A percentile compares a stretch with the other conserved stretches of the same genome.
Conservation (phyloP, 371 early-diverging fungal species). For the Actinomucor elegans region DNA sequence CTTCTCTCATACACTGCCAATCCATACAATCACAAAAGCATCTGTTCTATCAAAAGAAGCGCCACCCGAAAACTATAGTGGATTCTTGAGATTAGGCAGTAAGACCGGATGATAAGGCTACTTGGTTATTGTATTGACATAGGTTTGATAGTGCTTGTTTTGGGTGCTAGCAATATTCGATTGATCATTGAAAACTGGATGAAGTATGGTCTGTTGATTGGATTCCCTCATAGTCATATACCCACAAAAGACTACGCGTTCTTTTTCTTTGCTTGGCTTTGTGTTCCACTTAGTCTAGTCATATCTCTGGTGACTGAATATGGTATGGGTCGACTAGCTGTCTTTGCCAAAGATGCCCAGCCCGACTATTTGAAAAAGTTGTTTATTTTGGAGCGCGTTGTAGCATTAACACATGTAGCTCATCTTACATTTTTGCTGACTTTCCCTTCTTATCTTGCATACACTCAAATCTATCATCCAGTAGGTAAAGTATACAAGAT, state of each 20-base stretch:
- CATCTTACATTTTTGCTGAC: constrained; percentile 61
- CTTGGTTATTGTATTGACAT: background rate
- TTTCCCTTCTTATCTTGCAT: constrained; percentile 69
- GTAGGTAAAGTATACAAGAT: constrained; percentile 36
- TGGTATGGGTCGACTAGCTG: constrained; percentile 37
- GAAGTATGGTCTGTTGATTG: constrained; percentile 85
- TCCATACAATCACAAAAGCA: constrained; percentile 60
- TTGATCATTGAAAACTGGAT: constrained; percentile 85
- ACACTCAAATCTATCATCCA: constrained; percentile 73
- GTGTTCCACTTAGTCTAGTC: constrained; percentile 53
- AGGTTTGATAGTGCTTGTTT: constrained; percentile 64
- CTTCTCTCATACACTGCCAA: constrained; percentile 60
- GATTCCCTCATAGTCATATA: constrained; percentile 54
- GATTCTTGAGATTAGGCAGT: constrained; percentile 67
- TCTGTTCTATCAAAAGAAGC: constrained; percentile 76
- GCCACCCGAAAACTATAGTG: constrained; percentile 76
- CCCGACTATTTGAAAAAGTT: constrained; percentile 36
- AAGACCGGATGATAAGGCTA: constrained; percentile 22
- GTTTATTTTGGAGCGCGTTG: constrained; percentile 32
- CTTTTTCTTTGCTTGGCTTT: constrained; percentile 48
- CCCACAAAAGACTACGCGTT: constrained; percentile 57
- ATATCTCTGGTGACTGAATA: constrained; percentile 61
- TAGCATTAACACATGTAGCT: constrained; percentile 43
- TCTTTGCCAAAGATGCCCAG: constrained; percentile 32
- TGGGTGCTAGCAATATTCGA: constrained; percentile 82